Percentiles rank a stretch among this genome's conserved stretches.
Conservation (phyloP, 345 rosid genomes). For the Euphorbia lathyris region DNA sequence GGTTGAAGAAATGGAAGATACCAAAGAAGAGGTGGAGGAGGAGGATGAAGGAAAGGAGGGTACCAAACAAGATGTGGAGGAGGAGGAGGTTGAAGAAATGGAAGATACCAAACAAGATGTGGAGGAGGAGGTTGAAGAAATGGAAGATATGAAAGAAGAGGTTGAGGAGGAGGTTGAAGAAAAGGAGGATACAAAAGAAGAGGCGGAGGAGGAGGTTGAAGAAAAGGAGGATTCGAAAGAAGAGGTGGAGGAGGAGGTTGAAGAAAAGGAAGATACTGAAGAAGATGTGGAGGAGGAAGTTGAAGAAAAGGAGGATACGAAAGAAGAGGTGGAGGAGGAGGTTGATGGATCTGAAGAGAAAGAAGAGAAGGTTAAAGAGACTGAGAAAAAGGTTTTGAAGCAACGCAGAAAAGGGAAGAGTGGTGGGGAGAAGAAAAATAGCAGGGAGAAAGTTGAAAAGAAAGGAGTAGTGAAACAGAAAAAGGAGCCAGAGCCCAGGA, state of each 20-base stretch:
- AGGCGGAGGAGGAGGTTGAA: constrained; percentile 15
- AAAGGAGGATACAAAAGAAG: constrained; percentile 27
- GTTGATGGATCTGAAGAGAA: too few species aligned
- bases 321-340: too few species aligned
- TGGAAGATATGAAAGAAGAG: constrained; percentile 12
- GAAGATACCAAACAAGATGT: too few species aligned
- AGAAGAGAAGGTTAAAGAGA: constrained; percentile 28
- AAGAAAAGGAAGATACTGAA: too few species aligned
- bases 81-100: constrained; percentile 9
- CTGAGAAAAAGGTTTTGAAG: constrained; percentile 40
- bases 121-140: constrained; percentile 37
- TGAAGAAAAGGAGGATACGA: too few species aligned
- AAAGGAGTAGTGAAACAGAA: constrained; percentile 38
- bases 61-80: too few species aligned
- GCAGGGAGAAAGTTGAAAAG: constrained; percentile 39
- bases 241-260: constrained; percentile 21
- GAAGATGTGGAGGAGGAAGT: too few species aligned
- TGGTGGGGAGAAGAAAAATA: constrained; percentile 11
- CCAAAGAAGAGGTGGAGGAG: too few species aligned
- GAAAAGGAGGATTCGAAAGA: constrained; percentile 7
- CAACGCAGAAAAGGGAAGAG: constrained; percentile 42
- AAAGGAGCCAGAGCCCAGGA: constrained; percentile 50
- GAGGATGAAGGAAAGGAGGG: too few species aligned
- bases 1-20: too few species aligned
- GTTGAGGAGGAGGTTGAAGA: constrained; percentile 21